Base-by-base conservation (phyloP, 192 early-diverging fungal genomes). In the Borealophlyctis nickersoniae region DNA sequence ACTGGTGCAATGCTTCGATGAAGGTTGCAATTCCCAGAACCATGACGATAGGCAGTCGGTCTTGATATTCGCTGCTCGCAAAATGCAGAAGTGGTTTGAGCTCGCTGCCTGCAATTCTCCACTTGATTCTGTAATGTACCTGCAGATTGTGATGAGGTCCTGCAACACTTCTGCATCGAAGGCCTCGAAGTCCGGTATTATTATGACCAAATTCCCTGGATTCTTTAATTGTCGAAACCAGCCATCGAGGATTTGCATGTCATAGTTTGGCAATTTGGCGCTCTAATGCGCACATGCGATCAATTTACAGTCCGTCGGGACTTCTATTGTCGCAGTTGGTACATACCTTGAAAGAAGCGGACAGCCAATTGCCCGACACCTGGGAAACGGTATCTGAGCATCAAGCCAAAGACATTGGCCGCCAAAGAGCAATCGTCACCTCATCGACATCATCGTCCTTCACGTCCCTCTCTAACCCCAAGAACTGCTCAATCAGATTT, bases 1-100 rank as follows among this genome's bases (percentile, higher is more conserved):
- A 76, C 72, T 98, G 90, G 53, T 92, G 88, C 4, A 98, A 28
- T 7, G 83, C 83, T 23, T 95, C 90, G 28, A 87, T 83, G 5
- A 89, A 91, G 3, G 94, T 96, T 2, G 92, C 91, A n/a, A 98
- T 71, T 2, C 92, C 91, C 62, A 98, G 77, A 0, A 96, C 59
- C 16, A 94, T 69, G 0, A 90, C 83, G 60, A 98, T 85, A 1
- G 92, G 92, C 28, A 94, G 73, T 31, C 72, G 67, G 31, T 77
- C 67, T 52, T 81, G 80, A 73, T 91, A 91, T 57, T 86, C 78
- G 65, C 89, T 89, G 36, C 66, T 28, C 72, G 65, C 22, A 48
- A 65, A n/a, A n/a, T n/a, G n/a, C n/a, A n/a, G n/a, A n/a, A n/a
- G n/a, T n/a, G n/a, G n/a, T 74, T 9, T 5, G 34, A 19, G 36